Percentiles rank a stretch among this genome's conserved stretches.
Conservation (phyloP, 2,329 filamentous ascomycete genomes). For the Samsoniella hepiali region DNA sequence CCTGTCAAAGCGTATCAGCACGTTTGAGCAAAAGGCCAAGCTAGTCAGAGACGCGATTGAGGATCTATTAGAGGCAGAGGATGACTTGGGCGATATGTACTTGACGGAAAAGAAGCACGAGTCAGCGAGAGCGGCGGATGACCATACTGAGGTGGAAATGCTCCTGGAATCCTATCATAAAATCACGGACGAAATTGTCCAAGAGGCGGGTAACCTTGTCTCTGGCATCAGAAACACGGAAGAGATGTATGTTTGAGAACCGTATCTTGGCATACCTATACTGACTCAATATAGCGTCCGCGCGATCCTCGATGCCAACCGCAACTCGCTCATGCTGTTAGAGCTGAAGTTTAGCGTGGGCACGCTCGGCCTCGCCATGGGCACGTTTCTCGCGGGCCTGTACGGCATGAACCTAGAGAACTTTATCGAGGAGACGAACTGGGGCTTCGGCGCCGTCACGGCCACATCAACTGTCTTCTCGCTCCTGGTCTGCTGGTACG, state of each 20-base stretch:
- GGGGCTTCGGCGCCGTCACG: slow-evolving; percentile 79
- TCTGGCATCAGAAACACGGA: slow-evolving; percentile 96
- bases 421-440: slow-evolving; percentile 90
- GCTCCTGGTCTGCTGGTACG: slow-evolving; percentile 76
- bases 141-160: slow-evolving; percentile 97
- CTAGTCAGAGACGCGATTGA: slow-evolving; percentile 93
- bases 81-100: slow-evolving; percentile 94
- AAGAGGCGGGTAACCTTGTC: slow-evolving; percentile 88
- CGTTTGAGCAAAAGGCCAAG: slow-evolving; percentile 95
- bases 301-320: slow-evolving; percentile 95
- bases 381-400: slow-evolving; percentile 94
- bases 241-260: slow-evolving; percentile 69
- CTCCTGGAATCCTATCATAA: slow-evolving; percentile 96
- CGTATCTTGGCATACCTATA: not conserved
- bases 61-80: slow-evolving; percentile 91
- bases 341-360: slow-evolving; percentile 96
- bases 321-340: slow-evolving; percentile 95
- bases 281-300: slow-evolving; percentile 62
- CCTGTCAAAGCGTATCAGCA: slow-evolving; percentile 90
- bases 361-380: slow-evolving; percentile 89
- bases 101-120: slow-evolving; percentile 82
- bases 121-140: slow-evolving; percentile 69
- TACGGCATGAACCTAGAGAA: slow-evolving; percentile 99
- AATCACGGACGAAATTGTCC: slow-evolving; percentile 95
- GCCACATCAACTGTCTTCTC: slow-evolving; percentile 68